A percentile compares a stretch with the other conserved stretches of the same genome.
Conservation (phyloP, 352 stramenopile species). For the Pythium graminicola region DNA sequence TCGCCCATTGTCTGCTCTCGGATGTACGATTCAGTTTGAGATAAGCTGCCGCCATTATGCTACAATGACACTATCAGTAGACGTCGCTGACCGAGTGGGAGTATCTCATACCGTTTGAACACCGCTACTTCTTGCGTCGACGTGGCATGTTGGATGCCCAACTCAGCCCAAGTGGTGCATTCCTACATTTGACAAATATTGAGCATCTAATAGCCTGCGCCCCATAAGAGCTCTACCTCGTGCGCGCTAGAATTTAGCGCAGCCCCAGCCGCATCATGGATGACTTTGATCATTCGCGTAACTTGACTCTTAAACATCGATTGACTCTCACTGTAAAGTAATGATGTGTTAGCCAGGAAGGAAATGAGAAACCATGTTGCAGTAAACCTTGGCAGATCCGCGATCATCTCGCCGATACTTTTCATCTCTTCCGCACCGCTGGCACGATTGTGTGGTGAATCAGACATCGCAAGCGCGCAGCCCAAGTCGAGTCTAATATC, state of each 20-base stretch:
- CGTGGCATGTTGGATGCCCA: slow-evolving; percentile 18
- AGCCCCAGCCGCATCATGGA: slow-evolving; percentile 16
- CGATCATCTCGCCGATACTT: slow-evolving; percentile 17
- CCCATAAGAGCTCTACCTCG: too few species aligned
- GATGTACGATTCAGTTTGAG: slow-evolving; percentile 30
- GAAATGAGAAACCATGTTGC: background rate
- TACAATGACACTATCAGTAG: background rate
- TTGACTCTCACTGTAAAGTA: background rate
- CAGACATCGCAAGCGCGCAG: slow-evolving; percentile 41
- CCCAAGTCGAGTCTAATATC: slow-evolving; percentile 63
- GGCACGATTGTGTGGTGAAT: slow-evolving; percentile 18
- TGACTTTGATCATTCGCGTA: slow-evolving; percentile 9
- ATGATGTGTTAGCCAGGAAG: background rate
- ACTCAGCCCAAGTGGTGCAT: slow-evolving; percentile 13
- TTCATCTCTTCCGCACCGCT: slow-evolving; percentile 44
- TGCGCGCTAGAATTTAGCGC: slow-evolving; percentile 6
- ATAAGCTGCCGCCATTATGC: slow-evolving; percentile 14
- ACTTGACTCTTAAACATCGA: background rate
- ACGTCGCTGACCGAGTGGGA: background rate
- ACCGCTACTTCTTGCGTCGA: slow-evolving; percentile 29
- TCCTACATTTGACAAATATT: slow-evolving; percentile 5
- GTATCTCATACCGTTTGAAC: slow-evolving; percentile 58
- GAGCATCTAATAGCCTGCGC: too few species aligned
- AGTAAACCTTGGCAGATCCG: slow-evolving; percentile 1
- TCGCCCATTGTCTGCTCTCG: slow-evolving; percentile 35